Base-by-base conservation (phyloP, 2,329 filamentous ascomycete species). In the Metarhizium album region DNA sequence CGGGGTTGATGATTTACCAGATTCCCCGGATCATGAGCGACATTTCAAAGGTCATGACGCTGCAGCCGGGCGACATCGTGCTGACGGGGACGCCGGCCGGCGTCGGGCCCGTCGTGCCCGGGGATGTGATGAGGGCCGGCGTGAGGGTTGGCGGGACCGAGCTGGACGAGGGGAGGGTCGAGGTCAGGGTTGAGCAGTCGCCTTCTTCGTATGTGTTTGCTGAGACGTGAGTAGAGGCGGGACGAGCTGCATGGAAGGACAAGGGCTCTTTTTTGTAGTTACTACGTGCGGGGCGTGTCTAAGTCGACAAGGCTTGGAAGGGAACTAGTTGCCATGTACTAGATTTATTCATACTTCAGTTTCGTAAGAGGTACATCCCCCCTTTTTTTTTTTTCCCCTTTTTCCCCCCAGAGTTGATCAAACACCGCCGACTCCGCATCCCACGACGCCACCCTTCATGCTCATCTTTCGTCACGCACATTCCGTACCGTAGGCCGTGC, bases 21-120 rank as follows among this genome's bases (percentile, higher is more conserved):
- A 93, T 98, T 62, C 90, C 91, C 22, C 77, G 87, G 59, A 83
- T 95, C 56, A 68, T 98, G 63, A 87, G 85, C 62, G 90, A 96
- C 71, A 95, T 98, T 64, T 93, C 88, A 57, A 84, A 84, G 65
- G 90, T 97, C 52, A 96, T 97, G 90, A 90, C 89, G 8, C 75
- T 98, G 53, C 85, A 95, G 69, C 81, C 86, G 62, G 93, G 91
- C 46, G 93, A 98, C 68, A 83, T 98, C 62, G 82, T 98, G 46
- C 72, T 98, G 59, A 98, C 93, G n/a, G 93, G 93, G 18, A 98
- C 93, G 47, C 93, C 93, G 47, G 96, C 96, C 72, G 93, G 93
- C 13, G 93, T 98, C 2, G 93, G 93, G 1, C 77, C 83, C 20
- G 90, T 95, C 2, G 80, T 83, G 53, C 82, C 87, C 1, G 93